Base-by-base conservation (phyloP, 1,284 basidiomycete species). In the Ceratobasidium theobromae region DNA sequence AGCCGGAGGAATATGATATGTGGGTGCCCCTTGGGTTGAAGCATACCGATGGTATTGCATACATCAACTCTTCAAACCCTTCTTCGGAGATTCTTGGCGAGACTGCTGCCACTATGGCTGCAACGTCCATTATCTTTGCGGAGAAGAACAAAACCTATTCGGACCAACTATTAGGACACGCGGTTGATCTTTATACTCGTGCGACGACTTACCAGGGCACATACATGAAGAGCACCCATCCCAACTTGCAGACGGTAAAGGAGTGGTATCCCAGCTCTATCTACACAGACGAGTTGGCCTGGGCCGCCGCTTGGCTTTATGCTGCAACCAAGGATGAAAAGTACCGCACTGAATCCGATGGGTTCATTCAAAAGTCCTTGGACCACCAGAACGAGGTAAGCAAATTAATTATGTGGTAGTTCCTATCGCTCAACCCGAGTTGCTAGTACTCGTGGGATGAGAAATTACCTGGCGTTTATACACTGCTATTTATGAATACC, bases 51-150 rank as follows among this genome's bases (percentile, higher is more conserved):
- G 68, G 68, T 11, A 57, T 69, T 28, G 64, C 68, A 28, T 69
- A 69, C 62, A 69, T 69, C 54, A 69, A 69, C 49, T 69, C 68
- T 21, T 51, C 65, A 12, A 69, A 66, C 48, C 68, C 68, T 4
- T 69, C 68, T 38, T 69, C 68, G 27, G 68, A 69, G 30, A 69
- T 69, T 23, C 68, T 69, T 21, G 68, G 68, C 27, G 68, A 69
- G 45, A 48, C 64, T 3, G 68, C 68, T 27, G 68, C 68, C 25
- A 46, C 68, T 2, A 21, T 69, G 32, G 65, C 68, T n/a, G 68
- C 68, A 5, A 66, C 68, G 25, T 66, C 68, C 18, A 28, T 69
- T 40, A 69, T 69, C 57, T 69, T 53, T 51, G 55, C 46, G 14
- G 65, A 69, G 30, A 53, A 40, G 23, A 53, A 69, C 52, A 21